phyloP scores from a whole-genome alignment of 306 rosid species.

The Heteromeles arbutifolia region DNA sequence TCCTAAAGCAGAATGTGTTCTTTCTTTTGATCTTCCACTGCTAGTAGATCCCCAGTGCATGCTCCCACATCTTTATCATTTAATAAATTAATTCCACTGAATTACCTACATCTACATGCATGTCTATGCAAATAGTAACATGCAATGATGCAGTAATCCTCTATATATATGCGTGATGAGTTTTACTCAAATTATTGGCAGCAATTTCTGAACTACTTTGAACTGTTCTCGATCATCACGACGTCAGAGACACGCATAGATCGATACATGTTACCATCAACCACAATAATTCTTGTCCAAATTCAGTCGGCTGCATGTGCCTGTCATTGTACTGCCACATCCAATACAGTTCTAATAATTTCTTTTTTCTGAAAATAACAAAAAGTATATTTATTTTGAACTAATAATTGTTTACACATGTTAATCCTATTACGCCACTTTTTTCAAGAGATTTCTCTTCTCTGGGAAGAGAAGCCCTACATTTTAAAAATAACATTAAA shows the following conservation, averaged over 20 bases:
- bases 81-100: neutral
- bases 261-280: neutral
- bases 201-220: neutral
- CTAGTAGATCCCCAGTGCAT: neutral
- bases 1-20: neutral
- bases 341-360: neutral
- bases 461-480: neutral
- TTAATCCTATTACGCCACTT: neutral
- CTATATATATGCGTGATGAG: neutral
- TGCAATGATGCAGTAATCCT: neutral
- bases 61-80: neutral
- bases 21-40: neutral
- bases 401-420: neutral
- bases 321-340: neutral
- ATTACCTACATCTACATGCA: neutral
- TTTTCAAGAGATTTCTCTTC: neutral
- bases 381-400: neutral
- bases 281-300: neutral
- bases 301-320: neutral
- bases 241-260: neutral
- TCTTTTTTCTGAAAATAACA: too few species aligned
- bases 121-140: neutral
- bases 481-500: too few species aligned
- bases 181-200: neutral
- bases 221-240: neutral